Base-by-base conservation (phyloP, 2,329 filamentous ascomycete genomes). In the Gaeumannomyces sp. region DNA sequence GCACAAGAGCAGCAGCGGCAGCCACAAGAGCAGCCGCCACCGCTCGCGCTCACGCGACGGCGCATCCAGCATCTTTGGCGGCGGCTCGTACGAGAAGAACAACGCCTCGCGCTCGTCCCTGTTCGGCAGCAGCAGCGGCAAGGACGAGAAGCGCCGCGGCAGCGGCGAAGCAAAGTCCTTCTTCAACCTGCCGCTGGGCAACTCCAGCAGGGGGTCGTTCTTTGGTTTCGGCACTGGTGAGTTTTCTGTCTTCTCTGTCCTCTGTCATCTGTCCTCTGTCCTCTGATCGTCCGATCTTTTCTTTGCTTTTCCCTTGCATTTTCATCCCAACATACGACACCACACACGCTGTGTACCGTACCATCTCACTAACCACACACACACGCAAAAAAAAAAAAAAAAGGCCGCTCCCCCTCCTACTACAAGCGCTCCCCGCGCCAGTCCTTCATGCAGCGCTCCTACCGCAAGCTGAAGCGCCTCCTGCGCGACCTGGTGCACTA, bases 351-450 rank as follows among this genome's bases (percentile, higher is more conserved):
- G 57, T 60, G 67, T 65, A 65, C 38, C 67, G 69, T 61, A 66
- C 38, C 67, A 69, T 62, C 67, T 65, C n/a, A 59, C 13, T 19
- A 29, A 31, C 56, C 28, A 38, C 60, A 57, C 60, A 11, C 70
- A 73, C 63, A 67, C 71, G 33, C 69, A 70, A 31, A 73, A 75
- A 50, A 72, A 73, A n/a, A 56, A n/a, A 31, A 63, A 62, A 83
- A 82, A 57, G 61, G 61, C 61, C 61, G 61, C 38, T 56, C 61
- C 28, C 71, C 82, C 83, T 85, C 85, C 58, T 89, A 90, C 73
- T 93, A 93, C 78, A 91, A 91, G 73, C 90, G 92, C 72, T 90
- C 91, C 25, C 91, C 94, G 2, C 90, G 94, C 69, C 83, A 86
- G 66, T 89, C 88, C 72, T 97, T 96, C 79, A 78, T 97, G 68